phyloP scores from a whole-genome alignment of 129 eudicot genomes.

The Saposhnikovia divaricata region DNA sequence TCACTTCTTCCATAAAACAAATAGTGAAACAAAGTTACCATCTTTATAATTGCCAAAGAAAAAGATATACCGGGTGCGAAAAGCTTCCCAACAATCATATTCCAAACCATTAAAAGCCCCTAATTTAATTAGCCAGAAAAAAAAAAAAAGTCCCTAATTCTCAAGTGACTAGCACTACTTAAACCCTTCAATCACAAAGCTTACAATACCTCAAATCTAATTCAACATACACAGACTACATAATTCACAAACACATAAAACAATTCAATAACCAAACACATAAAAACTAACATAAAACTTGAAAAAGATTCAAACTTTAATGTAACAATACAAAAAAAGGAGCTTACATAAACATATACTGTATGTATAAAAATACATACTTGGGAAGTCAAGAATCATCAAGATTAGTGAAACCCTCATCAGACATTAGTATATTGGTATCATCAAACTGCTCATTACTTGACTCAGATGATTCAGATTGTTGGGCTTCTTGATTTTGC shows the following conservation, averaged over 20 bases:
- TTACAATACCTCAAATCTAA: not conserved
- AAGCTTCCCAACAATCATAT: not conserved
- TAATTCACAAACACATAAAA: not conserved
- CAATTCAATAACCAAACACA: not conserved
- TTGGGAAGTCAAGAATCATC: conserved; percentile 13
- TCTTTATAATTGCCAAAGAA: not conserved
- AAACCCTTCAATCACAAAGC: not conserved
- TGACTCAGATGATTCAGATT: not conserved
- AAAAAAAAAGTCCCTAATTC: not conserved
- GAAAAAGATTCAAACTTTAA: not conserved
- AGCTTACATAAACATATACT: not conserved
- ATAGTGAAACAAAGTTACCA: not conserved
- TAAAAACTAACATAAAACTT: not conserved
- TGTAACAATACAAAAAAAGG: not conserved
- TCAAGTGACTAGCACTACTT: not conserved
- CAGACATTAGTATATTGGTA: conserved; percentile 3
- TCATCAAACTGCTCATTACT: not conserved
- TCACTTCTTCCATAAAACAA: not conserved
- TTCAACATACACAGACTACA: not conserved
- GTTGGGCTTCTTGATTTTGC: conserved; percentile 15
- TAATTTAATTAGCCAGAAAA: not conserved
- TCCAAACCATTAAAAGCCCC: not conserved
- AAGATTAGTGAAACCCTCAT: conserved; percentile 7
- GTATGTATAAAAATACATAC: not conserved
- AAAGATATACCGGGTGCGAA: not conserved